Percentiles rank a stretch among this genome's conserved stretches.
phyloP scores from a whole-genome alignment of 352 stramenopile species.

The Globisporangium apiculatum region DNA sequence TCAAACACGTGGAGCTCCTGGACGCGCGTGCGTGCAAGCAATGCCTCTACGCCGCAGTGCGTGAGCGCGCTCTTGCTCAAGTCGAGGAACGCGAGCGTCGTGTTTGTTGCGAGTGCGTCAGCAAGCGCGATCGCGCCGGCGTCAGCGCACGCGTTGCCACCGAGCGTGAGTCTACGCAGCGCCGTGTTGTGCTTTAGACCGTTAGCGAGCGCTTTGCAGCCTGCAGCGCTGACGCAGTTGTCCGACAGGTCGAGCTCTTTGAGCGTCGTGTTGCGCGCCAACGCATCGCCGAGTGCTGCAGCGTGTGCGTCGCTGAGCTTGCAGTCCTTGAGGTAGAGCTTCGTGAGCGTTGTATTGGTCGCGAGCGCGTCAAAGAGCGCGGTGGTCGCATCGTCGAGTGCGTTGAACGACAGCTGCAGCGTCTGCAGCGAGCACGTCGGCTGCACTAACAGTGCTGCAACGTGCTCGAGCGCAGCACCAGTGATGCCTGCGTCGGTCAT shows the following conservation, averaged over 20 bases:
- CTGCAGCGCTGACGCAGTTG: conserved; percentile 36
- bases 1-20: conserved; percentile 72
- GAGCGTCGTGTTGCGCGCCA: conserved; percentile 46
- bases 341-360: conserved; percentile 54
- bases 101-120: conserved; percentile 25
- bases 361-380: conserved; percentile 54
- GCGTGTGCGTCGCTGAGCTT: conserved; percentile 42
- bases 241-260: conserved; percentile 61
- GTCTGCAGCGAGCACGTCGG: conserved; percentile 44
- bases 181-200: conserved; percentile 40
- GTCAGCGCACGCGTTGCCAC: conserved; percentile 57
- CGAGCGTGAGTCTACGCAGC: conserved; percentile 40
- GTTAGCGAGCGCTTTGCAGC: conserved; percentile 28
- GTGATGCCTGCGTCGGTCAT: conserved; percentile 44
- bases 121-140: conserved; percentile 32
- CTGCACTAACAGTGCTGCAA: conserved; percentile 32
- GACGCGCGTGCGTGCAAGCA: conserved; percentile 37
- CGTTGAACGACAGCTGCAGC: conserved; percentile 70
- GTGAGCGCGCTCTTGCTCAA: conserved; percentile 67
- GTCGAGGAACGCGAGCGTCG: conserved; percentile 48
- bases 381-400: conserved; percentile 21
- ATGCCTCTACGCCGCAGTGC: conserved; percentile 27
- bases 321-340: conserved; percentile 59
- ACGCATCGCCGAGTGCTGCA: conserved; percentile 27
- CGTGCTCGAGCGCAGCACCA: conserved; percentile 33